Conservation (phyloP, 495 filamentous ascomycete genomes). For the Penicillium silybi region DNA sequence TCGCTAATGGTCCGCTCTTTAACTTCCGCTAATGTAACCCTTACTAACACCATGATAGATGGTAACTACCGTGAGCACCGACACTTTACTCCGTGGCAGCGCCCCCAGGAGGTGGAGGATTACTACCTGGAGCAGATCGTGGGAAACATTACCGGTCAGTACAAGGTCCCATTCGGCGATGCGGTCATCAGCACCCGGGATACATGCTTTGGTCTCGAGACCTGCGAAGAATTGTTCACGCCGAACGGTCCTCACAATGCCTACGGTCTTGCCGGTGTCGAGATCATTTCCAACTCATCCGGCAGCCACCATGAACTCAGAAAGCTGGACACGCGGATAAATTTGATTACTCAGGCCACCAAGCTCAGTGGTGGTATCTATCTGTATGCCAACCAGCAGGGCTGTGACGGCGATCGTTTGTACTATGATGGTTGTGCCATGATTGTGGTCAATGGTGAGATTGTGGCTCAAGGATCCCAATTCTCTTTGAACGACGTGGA, state of each 20-base stretch:
- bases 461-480: slow-evolving; percentile 68
- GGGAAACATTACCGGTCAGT: slow-evolving; percentile 55
- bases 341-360: slow-evolving; percentile 74
- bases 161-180: slow-evolving; percentile 71
- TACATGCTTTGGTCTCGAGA: slow-evolving; percentile 68
- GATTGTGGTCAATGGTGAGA: slow-evolving; percentile 70
- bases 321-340: slow-evolving; percentile 70
- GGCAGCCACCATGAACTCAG: slow-evolving; percentile 69
- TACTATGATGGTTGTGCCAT: slow-evolving; percentile 74
- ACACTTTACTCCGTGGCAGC: slow-evolving; percentile 66
- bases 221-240: slow-evolving; percentile 78
- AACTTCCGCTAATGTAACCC: not conserved
- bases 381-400: slow-evolving; percentile 69
- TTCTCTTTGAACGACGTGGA: slow-evolving; percentile 82
- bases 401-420: slow-evolving; percentile 66
- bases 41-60: slow-evolving; percentile 14
- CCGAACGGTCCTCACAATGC: slow-evolving; percentile 49
- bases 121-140: slow-evolving; percentile 69
- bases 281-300: slow-evolving; percentile 75
- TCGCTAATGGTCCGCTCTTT: slow-evolving; percentile 61
- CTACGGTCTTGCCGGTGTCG: slow-evolving; percentile 48
- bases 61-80: slow-evolving; percentile 41
- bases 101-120: slow-evolving; percentile 59
- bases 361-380: slow-evolving; percentile 72
- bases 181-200: slow-evolving; percentile 69